These are phyloP conservation scores for Hamamelis virginiana DNA, from an alignment of 164 flowering plant species.

Conservation along the genomic window DNA sequence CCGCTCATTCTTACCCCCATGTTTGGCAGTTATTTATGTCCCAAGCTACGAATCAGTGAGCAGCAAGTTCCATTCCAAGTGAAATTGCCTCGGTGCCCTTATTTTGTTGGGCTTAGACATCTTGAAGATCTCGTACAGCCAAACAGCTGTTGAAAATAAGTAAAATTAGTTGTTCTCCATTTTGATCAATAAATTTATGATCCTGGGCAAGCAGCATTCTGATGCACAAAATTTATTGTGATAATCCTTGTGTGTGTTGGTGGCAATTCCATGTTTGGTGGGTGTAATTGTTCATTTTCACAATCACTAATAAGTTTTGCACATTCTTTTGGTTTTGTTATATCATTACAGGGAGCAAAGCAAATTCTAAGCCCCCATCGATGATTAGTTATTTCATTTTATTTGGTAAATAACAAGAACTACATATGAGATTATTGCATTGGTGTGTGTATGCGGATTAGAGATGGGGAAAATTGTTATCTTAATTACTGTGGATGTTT, in stretches of 20 bases:
- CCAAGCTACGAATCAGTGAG: slow-evolving; percentile 79
- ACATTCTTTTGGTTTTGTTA: background rate
- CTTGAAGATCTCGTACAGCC: background rate
- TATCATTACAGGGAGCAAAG: background rate
- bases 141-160: slow-evolving; percentile 8
- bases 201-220: background rate
- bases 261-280: background rate
- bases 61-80: slow-evolving; percentile 52
- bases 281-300: background rate
- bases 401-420: too few relatives aligned
- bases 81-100: slow-evolving; percentile 14
- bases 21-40: slow-evolving; percentile 54
- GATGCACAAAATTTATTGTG: background rate
- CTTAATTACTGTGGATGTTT: too few relatives aligned
- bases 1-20: slow-evolving; percentile 1
- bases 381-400: too few relatives aligned
- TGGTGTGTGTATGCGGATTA: too few relatives aligned
- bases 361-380: too few relatives aligned
- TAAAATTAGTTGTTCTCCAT: background rate
- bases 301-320: background rate
- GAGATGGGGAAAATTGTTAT: too few relatives aligned
- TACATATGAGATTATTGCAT: too few relatives aligned
- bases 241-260: background rate
- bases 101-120: background rate
- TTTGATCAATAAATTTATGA: background rate